Base-by-base conservation (phyloP, 176 grass and related monocot genomes). In the Carex myosuroides region DNA sequence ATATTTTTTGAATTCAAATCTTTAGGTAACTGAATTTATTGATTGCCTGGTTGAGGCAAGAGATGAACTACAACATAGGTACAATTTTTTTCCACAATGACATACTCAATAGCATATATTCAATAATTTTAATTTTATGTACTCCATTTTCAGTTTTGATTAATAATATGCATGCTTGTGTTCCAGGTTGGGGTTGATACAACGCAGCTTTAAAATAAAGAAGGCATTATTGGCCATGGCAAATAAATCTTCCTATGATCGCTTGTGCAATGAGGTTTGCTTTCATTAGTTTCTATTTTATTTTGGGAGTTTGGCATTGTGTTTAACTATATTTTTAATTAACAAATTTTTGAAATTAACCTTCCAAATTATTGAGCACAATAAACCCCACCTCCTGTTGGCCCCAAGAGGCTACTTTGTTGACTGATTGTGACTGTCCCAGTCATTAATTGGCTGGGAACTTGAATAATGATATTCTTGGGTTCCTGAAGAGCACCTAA, bases 121-220 rank as follows among this genome's bases (percentile, higher is more conserved):
- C n/a, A 6, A 22, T 22, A 44, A 42, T 63, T 64, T 63, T 14
- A 39, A 39, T 63, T 81, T n/a, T 22, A 62, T 12, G 6, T 20
- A 63, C 32, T 21, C 22, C 16, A 44, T 76, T 13, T 17, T 18
- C 56, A 32, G 21, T 63, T 64, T 50, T 65, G 9, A 26, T 64
- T 62, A 66, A 66, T 66, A 16, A 29, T 52, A 78, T 80, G 5
- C 17, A 18, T 68, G 13, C 4, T 66, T 68, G 3, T 83, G 21
- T 85, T 78, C 71, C 66, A 98, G 96, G 91, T 93, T 87, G 6
- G 91, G 87, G 53, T 73, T 73, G 3, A 87, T 91, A 46, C 83
- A 91, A 67, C 90, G 96, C 84, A 98, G 93, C 76, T 90, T 91
- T 57, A 95, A 87, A 92, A 93, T 98, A 91, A 98, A 91, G 84